These are phyloP conservation scores for Fraxinus paxiana DNA, from an alignment of 305 asterid genomes.

Conservation along the genomic window DNA sequence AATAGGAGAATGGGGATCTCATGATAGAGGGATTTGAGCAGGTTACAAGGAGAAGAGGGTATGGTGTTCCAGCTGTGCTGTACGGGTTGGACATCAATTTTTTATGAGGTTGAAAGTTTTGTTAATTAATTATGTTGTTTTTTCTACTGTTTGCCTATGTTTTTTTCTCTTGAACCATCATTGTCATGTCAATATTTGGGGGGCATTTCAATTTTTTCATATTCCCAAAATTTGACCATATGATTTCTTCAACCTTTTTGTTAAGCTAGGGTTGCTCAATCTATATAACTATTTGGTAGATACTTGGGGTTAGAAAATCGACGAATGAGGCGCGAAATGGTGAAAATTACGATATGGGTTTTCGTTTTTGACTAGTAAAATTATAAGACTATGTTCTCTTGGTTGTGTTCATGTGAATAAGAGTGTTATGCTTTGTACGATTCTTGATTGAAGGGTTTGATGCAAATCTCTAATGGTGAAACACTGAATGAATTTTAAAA, in stretches of 20 bases:
- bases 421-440: not conserved
- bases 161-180: conserved; percentile 37
- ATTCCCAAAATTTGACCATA: conserved; percentile 15
- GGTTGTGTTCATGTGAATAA: not conserved
- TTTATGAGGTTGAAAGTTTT: conserved; percentile 36
- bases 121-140: conserved; percentile 37
- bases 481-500: not conserved
- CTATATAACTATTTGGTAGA: not conserved
- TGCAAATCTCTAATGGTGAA: not conserved
- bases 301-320: not conserved
- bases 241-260: not conserved
- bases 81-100: conserved; percentile 36
- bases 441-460: not conserved
- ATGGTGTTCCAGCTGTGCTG: conserved; percentile 52
- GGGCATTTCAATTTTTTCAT: conserved; percentile 19
- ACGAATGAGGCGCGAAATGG: not conserved
- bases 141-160: conserved; percentile 34
- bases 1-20: conserved; percentile 27
- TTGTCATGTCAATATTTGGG: conserved; percentile 35
- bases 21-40: conserved; percentile 26
- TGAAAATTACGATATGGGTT: not conserved
- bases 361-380: not conserved
- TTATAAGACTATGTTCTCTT: not conserved
- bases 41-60: conserved; percentile 33
- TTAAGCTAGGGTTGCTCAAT: conserved; percentile 10